These are phyloP conservation scores for Papiliotrema fonsecae DNA, from an alignment of 1,284 basidiomycete genomes.

Conservation along the genomic window DNA sequence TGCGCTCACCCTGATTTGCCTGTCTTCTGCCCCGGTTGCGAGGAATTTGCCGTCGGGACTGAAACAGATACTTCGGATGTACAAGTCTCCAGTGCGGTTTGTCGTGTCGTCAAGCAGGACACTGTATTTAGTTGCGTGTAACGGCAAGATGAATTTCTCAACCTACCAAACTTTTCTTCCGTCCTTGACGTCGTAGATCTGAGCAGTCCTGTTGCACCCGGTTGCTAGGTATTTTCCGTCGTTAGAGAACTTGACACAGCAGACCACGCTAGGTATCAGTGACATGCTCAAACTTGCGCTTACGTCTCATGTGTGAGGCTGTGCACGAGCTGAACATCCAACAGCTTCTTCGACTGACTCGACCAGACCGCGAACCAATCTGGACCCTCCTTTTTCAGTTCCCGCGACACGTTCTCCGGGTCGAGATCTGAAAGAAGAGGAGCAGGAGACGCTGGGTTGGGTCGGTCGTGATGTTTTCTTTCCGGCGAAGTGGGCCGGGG, in stretches of 20 bases:
- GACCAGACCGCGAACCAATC: constrained; percentile 98
- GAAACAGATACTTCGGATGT: constrained; percentile 79
- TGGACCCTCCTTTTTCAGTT: constrained; percentile 68
- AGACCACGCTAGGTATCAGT: constrained; percentile 57
- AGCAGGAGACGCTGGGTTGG: constrained; percentile 31
- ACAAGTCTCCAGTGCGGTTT: constrained; percentile 64
- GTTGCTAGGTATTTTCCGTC: constrained; percentile 85
- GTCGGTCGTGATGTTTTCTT: constrained; percentile 14
- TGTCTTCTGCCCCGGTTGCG: constrained; percentile 79
- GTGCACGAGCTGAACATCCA: constrained; percentile 86
- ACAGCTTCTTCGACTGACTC: constrained; percentile 68
- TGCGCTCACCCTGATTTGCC: constrained; percentile 65
- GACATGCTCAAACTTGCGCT: constrained; percentile 48
- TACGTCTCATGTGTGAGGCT: constrained; percentile 90
- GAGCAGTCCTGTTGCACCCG: constrained; percentile 83
- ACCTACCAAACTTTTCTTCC: constrained; percentile 70
- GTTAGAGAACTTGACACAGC: constrained; percentile 83
- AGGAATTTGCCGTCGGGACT: constrained; percentile 74
- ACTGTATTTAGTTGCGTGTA: constrained; percentile 45
- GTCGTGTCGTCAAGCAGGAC: constrained; percentile 64
- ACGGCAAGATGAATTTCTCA: constrained; percentile 53
- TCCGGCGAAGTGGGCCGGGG: constrained; percentile 34
- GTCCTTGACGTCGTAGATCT: constrained; percentile 84
- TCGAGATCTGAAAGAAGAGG: constrained; percentile 50
- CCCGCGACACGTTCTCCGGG: constrained; percentile 52